Evolutionary conservation across 495 filamentous ascomycete genomes (phyloP), one percentile per base, ranked within the genome.

Genomic region (Clavariopsis aquatica): DNA sequence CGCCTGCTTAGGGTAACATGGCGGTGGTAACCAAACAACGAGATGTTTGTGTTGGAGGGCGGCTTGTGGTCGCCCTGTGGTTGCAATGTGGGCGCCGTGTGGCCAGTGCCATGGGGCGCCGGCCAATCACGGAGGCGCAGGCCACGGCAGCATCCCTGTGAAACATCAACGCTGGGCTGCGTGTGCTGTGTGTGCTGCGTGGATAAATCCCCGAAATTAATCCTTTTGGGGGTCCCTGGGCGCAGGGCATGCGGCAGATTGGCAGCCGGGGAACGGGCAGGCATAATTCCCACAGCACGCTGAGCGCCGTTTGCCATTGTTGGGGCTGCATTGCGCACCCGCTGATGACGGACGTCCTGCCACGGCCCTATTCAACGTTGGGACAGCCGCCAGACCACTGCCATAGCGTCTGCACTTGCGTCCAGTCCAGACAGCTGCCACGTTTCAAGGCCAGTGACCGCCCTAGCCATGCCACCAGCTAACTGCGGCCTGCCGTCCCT

Each of bases 381-480:
- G 47, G 53, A 28, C 36, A 57, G 31, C 31, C 45, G 36, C 31
- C 24, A 36, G 10, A 43, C 51, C 24, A 23, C 49, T n/a, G 17
- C 34, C 6, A 43, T 24, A 57, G 36, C 53, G 36, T 12, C 31
- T 41, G 31, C 53, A 43, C 29, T 49, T n/a, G 19, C 47, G 19
- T 17, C 26, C 6, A 24, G n/a, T 8, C n/a, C 12, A 56, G 31
- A 23, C 34, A 8, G 17, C 57, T 52, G 57, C 57, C 34, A 62
- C 59, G 59, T 53, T 62, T 52, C 49, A 49, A 62, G 52, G 23
- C 45, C 4, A 10, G 12, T 1, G 8, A 2, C 24, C 52, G 12
- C 49, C 23, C 59, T 53, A 62, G 54, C 43, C 28, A 29, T 61
- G 60, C 57, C 60, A 63, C 19, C 60, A 47, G 19, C 27, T 36